A percentile compares a stretch with the other conserved stretches of the same genome.
Conservation (phyloP, 805 yeast genomes). For the Candida awuae region DNA sequence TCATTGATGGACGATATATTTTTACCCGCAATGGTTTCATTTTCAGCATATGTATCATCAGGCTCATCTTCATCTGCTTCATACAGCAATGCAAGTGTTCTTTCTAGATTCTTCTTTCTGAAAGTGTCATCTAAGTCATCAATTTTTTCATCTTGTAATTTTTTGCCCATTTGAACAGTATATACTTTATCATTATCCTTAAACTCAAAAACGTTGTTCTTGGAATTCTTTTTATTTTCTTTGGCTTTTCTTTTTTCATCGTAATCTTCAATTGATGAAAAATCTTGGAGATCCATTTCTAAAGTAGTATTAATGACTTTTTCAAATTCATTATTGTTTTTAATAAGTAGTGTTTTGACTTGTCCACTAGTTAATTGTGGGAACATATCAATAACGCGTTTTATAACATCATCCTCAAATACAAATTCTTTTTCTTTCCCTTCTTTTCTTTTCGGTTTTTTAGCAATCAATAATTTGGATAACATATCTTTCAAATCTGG, state of each 20-base stretch:
- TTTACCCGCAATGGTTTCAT: constrained; percentile 32
- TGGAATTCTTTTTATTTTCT: constrained; percentile 3
- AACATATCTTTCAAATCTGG: constrained; percentile 49
- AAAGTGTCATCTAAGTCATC: constrained; percentile 29
- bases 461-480: constrained; percentile 34
- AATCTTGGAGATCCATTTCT: constrained; percentile 46
- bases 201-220: constrained; percentile 10
- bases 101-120: constrained; percentile 47
- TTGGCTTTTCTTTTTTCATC: constrained; percentile 12
- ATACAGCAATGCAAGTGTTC: constrained; percentile 54
- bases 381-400: constrained; percentile 47
- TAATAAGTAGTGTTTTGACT: constrained; percentile 40
- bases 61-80: constrained; percentile 79
- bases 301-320: constrained; percentile 48
- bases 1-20: constrained; percentile 18
- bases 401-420: constrained; percentile 32
- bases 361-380: constrained; percentile 49
- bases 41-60: constrained; percentile 68
- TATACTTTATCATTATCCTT: constrained; percentile 11
- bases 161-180: constrained; percentile 31
- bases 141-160: constrained; percentile 13
- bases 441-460: neutral
- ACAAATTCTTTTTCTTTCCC: neutral
- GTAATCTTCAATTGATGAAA: constrained; percentile 28
- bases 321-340: constrained; percentile 47